A percentile compares a stretch with the other conserved stretches of the same genome.
Conservation (phyloP, 1,139 yeast species). For the Candida sp. region DNA sequence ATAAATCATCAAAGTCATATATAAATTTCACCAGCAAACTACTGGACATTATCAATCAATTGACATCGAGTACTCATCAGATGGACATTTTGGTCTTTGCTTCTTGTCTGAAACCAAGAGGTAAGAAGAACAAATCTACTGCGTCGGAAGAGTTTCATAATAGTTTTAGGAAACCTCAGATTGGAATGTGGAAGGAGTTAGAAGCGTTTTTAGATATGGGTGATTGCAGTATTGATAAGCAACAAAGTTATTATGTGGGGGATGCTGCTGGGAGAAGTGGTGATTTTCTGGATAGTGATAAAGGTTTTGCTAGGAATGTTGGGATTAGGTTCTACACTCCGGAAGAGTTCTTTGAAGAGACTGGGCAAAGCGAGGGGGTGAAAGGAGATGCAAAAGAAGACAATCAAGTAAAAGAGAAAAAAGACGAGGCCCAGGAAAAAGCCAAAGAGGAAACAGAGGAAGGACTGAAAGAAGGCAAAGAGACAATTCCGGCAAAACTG, state of each 20-base stretch:
- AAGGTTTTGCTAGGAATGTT: slow-evolving; percentile 56
- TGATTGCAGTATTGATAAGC: slow-evolving; percentile 27
- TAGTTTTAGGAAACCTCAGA: slow-evolving; percentile 66
- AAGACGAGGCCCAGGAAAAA: too few relatives aligned
- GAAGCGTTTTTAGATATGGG: slow-evolving; percentile 28
- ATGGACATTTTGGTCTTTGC: slow-evolving; percentile 57
- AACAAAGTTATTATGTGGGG: slow-evolving; percentile 71
- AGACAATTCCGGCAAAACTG: too few relatives aligned
- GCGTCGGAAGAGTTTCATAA: slow-evolving; percentile 33
- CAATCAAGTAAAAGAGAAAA: background rate
- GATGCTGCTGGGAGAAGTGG: slow-evolving; percentile 88
- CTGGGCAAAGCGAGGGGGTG: background rate
- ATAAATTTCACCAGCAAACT: slow-evolving; percentile 44
- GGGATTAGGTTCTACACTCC: slow-evolving; percentile 62
- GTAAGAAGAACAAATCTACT: slow-evolving; percentile 17
- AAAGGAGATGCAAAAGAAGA: background rate
- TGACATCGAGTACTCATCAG: slow-evolving; percentile 1
- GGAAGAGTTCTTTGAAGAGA: slow-evolving; percentile 46
- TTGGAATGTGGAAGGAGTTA: slow-evolving; percentile 67
- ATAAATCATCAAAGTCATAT: slow-evolving; percentile 48
- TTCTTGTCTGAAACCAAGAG: slow-evolving; percentile 51
- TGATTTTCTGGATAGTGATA: slow-evolving; percentile 82
- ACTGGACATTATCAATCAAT: slow-evolving; percentile 15
- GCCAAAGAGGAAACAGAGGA: too few relatives aligned
- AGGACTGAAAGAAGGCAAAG: too few relatives aligned